Evolutionary conservation across 179 eudicot species (phyloP).

Genomic region (Amaranthus tricolor): DNA sequence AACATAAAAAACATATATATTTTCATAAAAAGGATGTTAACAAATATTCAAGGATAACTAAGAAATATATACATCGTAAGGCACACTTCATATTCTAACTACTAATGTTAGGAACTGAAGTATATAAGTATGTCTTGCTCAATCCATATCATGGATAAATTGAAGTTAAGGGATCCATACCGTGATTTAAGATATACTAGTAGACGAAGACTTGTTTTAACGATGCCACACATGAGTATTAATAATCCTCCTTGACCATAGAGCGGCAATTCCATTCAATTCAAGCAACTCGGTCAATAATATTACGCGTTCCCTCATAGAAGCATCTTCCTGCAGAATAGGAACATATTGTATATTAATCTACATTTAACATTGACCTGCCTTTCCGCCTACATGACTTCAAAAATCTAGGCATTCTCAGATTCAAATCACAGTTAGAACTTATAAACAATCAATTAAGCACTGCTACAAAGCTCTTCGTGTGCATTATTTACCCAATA

Average conservation of each 20-base stretch:
- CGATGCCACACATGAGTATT: background rate
- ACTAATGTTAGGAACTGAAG: background rate
- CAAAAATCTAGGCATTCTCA: background rate
- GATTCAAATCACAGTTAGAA: background rate
- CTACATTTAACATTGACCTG: conserved; percentile 11
- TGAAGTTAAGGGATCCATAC: background rate
- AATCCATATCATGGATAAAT: background rate
- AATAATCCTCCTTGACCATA: background rate
- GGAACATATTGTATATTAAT: conserved; percentile 4
- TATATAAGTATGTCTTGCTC: background rate
- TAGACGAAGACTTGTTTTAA: background rate
- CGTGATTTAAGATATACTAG: background rate
- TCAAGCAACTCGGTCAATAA: background rate
- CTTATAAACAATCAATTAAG: background rate
- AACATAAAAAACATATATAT: background rate
- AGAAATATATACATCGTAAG: background rate
- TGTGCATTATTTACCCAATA: background rate
- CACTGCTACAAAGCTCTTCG: background rate
- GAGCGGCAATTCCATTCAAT: background rate
- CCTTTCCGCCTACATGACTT: background rate
- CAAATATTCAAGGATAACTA: background rate
- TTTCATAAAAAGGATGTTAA: background rate
- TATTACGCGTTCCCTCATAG: background rate
- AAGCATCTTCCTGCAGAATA: conserved; percentile 9
- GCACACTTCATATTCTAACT: background rate